Evolutionary conservation across 176 grass and related monocot genomes (phyloP), one percentile per base, ranked within the genome.

Genomic region (Triticum timopheevii): DNA sequence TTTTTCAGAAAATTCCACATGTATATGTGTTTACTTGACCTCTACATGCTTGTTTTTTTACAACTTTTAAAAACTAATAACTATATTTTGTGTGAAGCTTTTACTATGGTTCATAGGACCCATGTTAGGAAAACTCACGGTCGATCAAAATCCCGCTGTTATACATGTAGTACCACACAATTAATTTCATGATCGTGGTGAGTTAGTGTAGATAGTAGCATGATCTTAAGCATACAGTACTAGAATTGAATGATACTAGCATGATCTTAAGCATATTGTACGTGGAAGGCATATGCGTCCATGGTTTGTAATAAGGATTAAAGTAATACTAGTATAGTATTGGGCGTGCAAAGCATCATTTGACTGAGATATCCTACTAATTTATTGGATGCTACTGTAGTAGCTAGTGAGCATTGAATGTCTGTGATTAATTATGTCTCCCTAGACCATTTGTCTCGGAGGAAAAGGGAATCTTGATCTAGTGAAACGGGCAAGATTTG

Each of bases 391-490:
- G 36, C 1, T 72, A 50, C 50, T 54, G 50, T 54, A 17, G 50
- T 54, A 54, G 38, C 25, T 54, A 24, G 58, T 44, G 71, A 49
- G 61, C 87, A 68, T 85, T 89, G 38, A 85, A 89, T 85, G 74
- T 65, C 59, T 50, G 50, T 54, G 50, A 19, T 54, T 19, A 54
- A 54, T 45, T 38, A 59, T 80, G 76, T 67, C 39, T 76, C 65
- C 68, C 80, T 49, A 77, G 34, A 70, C 24, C 78, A 61, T 72
- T 73, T 89, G 83, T 70, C 69, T 85, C 77, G 59, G 70, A 33
- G 19, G 68, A 20, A 86, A 61, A 73, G 5, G 77, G 88, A 90
- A 90, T 86, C 88, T 90, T 82, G 86, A 77, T 88, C 69, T 67
- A 67, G 44, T 69, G 44, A 69, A 69, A 50, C 42, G 80, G 44